phyloP scores from a whole-genome alignment of 306 rosid species.

The Citrullus colocynthis region DNA sequence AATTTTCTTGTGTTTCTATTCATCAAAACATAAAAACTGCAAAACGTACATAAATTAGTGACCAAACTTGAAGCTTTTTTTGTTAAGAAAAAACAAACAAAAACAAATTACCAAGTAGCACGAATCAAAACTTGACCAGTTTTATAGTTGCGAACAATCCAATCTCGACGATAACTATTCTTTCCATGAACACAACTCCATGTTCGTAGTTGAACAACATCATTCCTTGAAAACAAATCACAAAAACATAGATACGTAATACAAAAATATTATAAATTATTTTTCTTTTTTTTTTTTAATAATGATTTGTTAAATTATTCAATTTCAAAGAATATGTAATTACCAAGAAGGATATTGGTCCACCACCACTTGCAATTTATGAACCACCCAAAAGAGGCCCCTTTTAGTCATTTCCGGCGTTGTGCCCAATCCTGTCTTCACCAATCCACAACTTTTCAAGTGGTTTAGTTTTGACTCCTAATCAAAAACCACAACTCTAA shows the following conservation, averaged over 20 bases:
- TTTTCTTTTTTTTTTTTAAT: too few species aligned
- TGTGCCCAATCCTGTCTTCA: not conserved
- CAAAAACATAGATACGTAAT: too few species aligned
- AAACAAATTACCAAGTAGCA: not conserved
- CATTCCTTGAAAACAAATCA: not conserved
- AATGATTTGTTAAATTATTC: too few species aligned
- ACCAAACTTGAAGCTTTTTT: not conserved
- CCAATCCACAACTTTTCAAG: constrained; percentile 3
- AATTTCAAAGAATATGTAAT: too few species aligned
- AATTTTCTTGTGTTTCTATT: constrained; percentile 15
- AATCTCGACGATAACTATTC: not conserved
- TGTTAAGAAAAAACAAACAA: not conserved
- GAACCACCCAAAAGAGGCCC: constrained; percentile 13
- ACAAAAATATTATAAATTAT: too few species aligned
- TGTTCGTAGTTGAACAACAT: not conserved
- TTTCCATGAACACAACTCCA: not conserved
- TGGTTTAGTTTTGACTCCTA: constrained; percentile 22
- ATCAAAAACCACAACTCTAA: not conserved
- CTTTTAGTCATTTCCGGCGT: constrained; percentile 14
- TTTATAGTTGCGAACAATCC: not conserved
- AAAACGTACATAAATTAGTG: not conserved
- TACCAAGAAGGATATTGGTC: constrained; percentile 17
- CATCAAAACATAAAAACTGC: constrained; percentile 14
- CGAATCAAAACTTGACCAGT: not conserved
- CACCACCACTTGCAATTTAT: constrained; percentile 1